Conservation (phyloP, 306 rosid genomes). For the Cucurbita pepo region DNA sequence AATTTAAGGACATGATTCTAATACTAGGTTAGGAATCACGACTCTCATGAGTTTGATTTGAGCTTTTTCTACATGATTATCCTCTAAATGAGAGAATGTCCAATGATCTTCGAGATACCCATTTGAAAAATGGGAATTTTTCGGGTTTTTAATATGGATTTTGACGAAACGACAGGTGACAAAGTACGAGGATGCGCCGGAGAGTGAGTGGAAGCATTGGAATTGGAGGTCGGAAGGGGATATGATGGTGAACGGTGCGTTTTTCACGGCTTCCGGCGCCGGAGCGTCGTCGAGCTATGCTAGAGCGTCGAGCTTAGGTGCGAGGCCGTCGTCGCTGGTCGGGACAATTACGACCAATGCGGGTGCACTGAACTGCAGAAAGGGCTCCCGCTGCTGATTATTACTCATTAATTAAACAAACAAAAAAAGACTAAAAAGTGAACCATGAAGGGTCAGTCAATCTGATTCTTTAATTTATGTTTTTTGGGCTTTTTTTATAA, state of each 20-base stretch:
- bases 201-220: conserved; percentile 72
- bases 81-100: too few species aligned
- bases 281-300: conserved; percentile 89
- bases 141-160: neutral
- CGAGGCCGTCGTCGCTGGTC: conserved; percentile 74
- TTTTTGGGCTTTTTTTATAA: neutral
- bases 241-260: conserved; percentile 64
- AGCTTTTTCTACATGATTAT: too few species aligned
- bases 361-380: conserved; percentile 63
- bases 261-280: conserved; percentile 64
- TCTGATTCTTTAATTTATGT: conserved; percentile 13
- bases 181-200: conserved; percentile 88
- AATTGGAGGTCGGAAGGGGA: conserved; percentile 96
- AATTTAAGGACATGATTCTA: too few species aligned
- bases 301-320: conserved; percentile 82
- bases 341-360: conserved; percentile 53
- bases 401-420: conserved; percentile 5
- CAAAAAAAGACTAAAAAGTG: neutral
- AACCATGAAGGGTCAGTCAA: neutral
- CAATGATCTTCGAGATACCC: too few species aligned
- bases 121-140: too few species aligned
- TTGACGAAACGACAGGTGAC: conserved; percentile 43
- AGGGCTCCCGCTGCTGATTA: conserved; percentile 72
- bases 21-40: too few species aligned
- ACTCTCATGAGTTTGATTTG: too few species aligned